Evolutionary conservation across 805 yeast species (phyloP).

Genomic region (Ogataea saltuana): DNA sequence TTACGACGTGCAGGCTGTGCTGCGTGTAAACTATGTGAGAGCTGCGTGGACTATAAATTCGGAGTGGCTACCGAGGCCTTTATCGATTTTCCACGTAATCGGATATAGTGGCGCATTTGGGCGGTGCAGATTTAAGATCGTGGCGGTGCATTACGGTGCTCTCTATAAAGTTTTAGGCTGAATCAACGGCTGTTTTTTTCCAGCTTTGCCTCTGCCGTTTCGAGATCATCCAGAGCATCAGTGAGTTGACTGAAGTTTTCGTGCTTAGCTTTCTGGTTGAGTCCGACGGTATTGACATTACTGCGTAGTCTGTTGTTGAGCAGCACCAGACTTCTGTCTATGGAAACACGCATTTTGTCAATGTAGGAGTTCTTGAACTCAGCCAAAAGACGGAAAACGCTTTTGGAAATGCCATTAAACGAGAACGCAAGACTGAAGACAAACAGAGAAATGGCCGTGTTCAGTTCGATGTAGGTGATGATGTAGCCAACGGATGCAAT

Average conservation of each 20-base stretch:
- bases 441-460: slow-evolving; percentile 31
- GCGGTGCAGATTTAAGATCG: too few species aligned
- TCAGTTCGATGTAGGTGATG: slow-evolving; percentile 29
- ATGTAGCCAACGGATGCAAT: slow-evolving; percentile 30
- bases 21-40: too few species aligned
- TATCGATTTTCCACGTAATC: too few species aligned
- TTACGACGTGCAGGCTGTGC: too few species aligned
- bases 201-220: slow-evolving; percentile 11
- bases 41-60: too few species aligned
- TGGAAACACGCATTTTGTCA: slow-evolving; percentile 28
- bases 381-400: slow-evolving; percentile 17
- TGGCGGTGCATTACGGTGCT: neutral
- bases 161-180: neutral
- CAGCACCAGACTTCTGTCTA: slow-evolving; percentile 25
- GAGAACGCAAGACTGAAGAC: slow-evolving; percentile 31
- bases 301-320: slow-evolving; percentile 21
- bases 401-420: slow-evolving; percentile 29
- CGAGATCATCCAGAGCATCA: slow-evolving; percentile 13
- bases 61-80: too few species aligned
- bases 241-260: slow-evolving; percentile 17
- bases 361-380: slow-evolving; percentile 30
- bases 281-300: slow-evolving; percentile 20
- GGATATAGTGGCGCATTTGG: too few species aligned
- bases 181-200: slow-evolving; percentile 6
- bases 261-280: slow-evolving; percentile 14